These are phyloP conservation scores for Nakazawaea anatomiae DNA, from an alignment of 805 yeast genomes.

Conservation along the genomic window DNA sequence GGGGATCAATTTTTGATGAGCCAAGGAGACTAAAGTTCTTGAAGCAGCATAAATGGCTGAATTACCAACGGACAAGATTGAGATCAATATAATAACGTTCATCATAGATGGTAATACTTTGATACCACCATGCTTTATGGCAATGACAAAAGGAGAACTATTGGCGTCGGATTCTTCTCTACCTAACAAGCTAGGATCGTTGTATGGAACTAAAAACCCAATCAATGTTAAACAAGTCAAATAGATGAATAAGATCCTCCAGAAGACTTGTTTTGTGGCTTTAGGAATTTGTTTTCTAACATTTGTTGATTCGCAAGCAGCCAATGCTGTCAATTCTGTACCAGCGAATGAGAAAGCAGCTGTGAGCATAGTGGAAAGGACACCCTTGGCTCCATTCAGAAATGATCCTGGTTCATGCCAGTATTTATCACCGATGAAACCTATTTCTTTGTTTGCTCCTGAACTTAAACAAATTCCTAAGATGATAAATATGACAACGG, in stretches of 20 bases:
- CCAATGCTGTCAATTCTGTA: slow-evolving; percentile 45
- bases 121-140: slow-evolving; percentile 31
- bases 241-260: slow-evolving; percentile 47
- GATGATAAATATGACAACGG: slow-evolving; percentile 49
- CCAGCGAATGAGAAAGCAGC: slow-evolving; percentile 53
- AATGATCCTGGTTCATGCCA: slow-evolving; percentile 40
- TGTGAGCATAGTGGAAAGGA: slow-evolving; percentile 47
- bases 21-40: slow-evolving; percentile 42
- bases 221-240: slow-evolving; percentile 36
- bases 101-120: slow-evolving; percentile 31
- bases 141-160: slow-evolving; percentile 44
- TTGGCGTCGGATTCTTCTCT: slow-evolving; percentile 26
- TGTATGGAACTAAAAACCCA: slow-evolving; percentile 42
- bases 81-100: slow-evolving; percentile 33
- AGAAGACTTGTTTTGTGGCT: slow-evolving; percentile 50
- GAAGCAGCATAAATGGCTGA: slow-evolving; percentile 55
- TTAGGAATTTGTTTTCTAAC: slow-evolving; percentile 43
- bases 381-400: slow-evolving; percentile 44
- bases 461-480: slow-evolving; percentile 43
- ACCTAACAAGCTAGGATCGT: slow-evolving; percentile 27
- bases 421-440: slow-evolving; percentile 37
- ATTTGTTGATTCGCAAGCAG: slow-evolving; percentile 42
- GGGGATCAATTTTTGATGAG: slow-evolving; percentile 41
- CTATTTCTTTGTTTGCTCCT: slow-evolving; percentile 43
- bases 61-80: slow-evolving; percentile 42